Percentiles rank a stretch among this genome's conserved stretches.
phyloP scores from a whole-genome alignment of 306 rosid genomes.

The Quercus engelmannii region DNA sequence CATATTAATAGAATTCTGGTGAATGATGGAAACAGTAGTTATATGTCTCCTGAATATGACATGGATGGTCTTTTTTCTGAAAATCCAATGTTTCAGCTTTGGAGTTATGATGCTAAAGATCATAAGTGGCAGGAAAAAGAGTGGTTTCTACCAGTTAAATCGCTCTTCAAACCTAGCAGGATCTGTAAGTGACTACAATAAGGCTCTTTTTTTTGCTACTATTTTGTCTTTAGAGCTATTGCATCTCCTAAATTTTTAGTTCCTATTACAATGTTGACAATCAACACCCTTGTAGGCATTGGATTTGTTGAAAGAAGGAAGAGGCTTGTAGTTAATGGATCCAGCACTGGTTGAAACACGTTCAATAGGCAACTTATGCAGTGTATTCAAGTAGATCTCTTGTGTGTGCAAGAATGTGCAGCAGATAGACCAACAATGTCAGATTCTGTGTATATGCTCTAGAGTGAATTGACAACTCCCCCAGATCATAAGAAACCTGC shows the following conservation, averaged over 20 bases:
- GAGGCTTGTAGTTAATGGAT: slow-evolving; percentile 19
- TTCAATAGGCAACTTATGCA: neutral
- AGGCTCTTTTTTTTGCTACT: neutral
- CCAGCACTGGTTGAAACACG: slow-evolving; percentile 1
- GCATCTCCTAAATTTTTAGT: neutral
- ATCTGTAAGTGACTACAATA: slow-evolving; percentile 8
- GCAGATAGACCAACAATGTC: slow-evolving; percentile 11
- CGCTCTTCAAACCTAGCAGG: neutral
- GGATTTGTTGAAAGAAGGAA: neutral
- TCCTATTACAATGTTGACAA: neutral
- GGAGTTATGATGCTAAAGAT: slow-evolving; percentile 17
- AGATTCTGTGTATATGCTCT: slow-evolving; percentile 4
- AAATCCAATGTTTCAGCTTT: slow-evolving; percentile 17
- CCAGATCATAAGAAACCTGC: slow-evolving; percentile 3
- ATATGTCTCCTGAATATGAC: slow-evolving; percentile 17
- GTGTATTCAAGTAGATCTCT: neutral
- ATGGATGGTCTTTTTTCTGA: slow-evolving; percentile 1
- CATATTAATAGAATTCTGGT: too few relatives aligned
- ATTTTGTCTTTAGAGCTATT: neutral
- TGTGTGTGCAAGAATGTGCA: slow-evolving; percentile 16
- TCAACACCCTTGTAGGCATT: neutral
- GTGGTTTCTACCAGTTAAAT: neutral
- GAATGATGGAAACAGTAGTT: neutral
- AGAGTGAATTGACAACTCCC: neutral
- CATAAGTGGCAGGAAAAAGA: slow-evolving; percentile 13